Conservation (phyloP, 371 early-diverging fungal genomes). For the Chytridium lagenaria region DNA sequence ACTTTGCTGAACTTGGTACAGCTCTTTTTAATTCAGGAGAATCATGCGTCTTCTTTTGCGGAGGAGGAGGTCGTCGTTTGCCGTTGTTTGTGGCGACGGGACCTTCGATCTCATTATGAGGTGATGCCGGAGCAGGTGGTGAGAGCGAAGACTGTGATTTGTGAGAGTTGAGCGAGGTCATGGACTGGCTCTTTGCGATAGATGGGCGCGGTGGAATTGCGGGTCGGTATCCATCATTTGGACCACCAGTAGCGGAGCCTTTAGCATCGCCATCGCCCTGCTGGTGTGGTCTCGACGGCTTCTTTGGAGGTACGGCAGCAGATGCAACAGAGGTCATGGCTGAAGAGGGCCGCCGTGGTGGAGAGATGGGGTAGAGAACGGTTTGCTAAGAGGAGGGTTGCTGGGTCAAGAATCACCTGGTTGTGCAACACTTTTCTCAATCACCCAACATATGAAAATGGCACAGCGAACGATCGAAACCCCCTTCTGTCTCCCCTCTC, state of each 20-base stretch:
- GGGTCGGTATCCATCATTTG: constrained; percentile 15
- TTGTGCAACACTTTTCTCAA: too few relatives aligned
- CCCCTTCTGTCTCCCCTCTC: too few relatives aligned
- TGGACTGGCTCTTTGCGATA: constrained; percentile 35
- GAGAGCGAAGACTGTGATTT: constrained; percentile 8
- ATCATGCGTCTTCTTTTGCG: background rate
- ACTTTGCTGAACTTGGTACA: background rate
- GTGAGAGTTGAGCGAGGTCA: constrained; percentile 21
- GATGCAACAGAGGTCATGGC: background rate
- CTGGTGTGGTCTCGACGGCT: background rate
- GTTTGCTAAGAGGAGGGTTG: too few relatives aligned
- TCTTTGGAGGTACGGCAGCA: background rate
- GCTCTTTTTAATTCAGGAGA: constrained; percentile 4
- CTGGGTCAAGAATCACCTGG: too few relatives aligned
- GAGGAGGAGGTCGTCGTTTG: constrained; percentile 13
- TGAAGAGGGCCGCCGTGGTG: too few relatives aligned
- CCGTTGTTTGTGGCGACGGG: background rate
- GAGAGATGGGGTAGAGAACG: too few relatives aligned
- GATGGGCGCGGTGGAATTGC: constrained; percentile 40
- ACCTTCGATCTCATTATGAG: background rate
- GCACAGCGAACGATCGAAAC: too few relatives aligned
- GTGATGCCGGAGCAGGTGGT: background rate
- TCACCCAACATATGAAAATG: too few relatives aligned
- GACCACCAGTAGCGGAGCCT: background rate
- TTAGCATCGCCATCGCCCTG: background rate